Evolutionary conservation across 148 eudicot genomes (phyloP).

Genomic region (Silene uniflora): DNA sequence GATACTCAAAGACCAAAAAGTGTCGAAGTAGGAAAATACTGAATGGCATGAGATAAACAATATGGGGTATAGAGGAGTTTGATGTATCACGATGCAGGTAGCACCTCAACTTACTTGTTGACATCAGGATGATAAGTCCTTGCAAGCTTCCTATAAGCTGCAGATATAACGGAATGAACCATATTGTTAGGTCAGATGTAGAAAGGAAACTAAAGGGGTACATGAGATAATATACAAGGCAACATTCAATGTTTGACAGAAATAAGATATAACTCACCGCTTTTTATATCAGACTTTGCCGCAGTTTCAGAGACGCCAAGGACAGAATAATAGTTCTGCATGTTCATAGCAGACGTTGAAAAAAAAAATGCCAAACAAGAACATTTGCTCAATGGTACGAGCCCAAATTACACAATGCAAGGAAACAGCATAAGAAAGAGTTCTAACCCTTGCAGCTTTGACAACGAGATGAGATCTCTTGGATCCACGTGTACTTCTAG

Average conservation of each 20-base stretch:
- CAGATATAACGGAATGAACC: constrained; percentile 25
- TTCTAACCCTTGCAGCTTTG: constrained; percentile 69
- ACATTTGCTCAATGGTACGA: neutral
- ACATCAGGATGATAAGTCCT: constrained; percentile 98
- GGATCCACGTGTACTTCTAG: constrained; percentile 27
- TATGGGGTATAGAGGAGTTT: neutral
- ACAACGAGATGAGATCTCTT: constrained; percentile 58
- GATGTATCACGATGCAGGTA: neutral
- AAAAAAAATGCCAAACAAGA: neutral
- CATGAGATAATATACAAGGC: neutral
- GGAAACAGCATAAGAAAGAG: constrained; percentile 8
- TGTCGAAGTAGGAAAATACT: neutral
- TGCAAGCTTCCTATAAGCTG: constrained; percentile 98
- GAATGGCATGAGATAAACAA: neutral
- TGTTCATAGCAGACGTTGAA: neutral
- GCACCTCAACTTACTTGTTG: constrained; percentile 69
- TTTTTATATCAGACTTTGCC: constrained; percentile 81
- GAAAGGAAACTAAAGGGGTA: too few relatives aligned
- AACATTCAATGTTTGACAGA: neutral
- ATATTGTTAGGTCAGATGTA: neutral
- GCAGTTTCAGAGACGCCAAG: constrained; percentile 79
- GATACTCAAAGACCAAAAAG: neutral
- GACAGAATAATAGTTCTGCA: constrained; percentile 81
- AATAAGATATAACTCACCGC: constrained; percentile 42
- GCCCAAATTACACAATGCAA: neutral